Base-by-base conservation (phyloP, 768 basidiomycete genomes). In the Hypholoma sublateritium region DNA sequence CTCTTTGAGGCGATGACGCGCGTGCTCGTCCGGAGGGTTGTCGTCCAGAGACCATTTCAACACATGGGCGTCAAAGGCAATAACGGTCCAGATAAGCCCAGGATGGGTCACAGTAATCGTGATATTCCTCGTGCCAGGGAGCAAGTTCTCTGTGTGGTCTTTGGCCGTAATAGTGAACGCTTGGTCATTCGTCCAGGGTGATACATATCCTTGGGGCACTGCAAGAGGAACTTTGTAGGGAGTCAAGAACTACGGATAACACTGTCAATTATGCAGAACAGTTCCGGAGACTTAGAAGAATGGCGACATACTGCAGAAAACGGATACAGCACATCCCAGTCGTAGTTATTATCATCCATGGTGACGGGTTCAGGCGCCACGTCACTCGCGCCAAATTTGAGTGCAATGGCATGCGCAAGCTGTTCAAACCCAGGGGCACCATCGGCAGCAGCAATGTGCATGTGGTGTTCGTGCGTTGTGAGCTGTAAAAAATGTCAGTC, bases 11-110 rank as follows among this genome's bases (percentile, higher is more conserved):
- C 94, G 91, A 66, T 98, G 96, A 7, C 94, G 81, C 6, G 81
- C 82, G 61, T 79, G 75, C 55, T 91, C 89, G 51, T 84, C 71
- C 0, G 93, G 91, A 1, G 96, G 94, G 53, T 84, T 82, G 59
- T 86, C 76, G 60, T 93, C 89, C 36, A 95, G 77, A 14, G 83
- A 86, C 95, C 95, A 98, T 52, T 81, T 72, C 7, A 95, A 70
- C 13, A 98, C 91, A 58, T 95, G 88, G 0, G 93, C 95, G 48
- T 95, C 90, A 66, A 98, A 97, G 0, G 94, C 89, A 53, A 98
- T 81, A 4, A 91, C 93, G 3, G 92, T 91, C 94, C 93, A 93
- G 50, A 94, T 95, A 43, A 95, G 74, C 2, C 85, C 88, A 1
- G 90, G 90, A 69, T 95, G 91, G 24, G 81, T 73, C 34, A 95